Conservation (phyloP, 225 moss, liverwort and hornwort genomes). For the Takakia lepidozioides region DNA sequence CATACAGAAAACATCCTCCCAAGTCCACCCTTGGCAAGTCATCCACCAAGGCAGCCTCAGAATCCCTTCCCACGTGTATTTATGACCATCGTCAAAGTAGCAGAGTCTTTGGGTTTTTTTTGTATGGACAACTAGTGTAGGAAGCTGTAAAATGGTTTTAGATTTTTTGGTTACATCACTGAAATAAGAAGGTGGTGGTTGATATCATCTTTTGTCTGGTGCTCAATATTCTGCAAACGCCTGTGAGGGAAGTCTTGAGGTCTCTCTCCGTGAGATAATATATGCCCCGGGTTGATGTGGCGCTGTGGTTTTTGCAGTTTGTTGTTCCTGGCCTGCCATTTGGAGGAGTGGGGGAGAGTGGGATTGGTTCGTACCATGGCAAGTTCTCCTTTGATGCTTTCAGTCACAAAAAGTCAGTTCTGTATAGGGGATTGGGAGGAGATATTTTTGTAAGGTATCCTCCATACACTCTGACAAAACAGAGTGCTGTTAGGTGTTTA, state of each 20-base stretch:
- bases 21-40: no score
- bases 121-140: not conserved
- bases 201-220: not conserved
- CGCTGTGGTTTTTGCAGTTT: constrained; percentile 27
- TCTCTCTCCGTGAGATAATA: no score
- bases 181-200: no score
- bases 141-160: not conserved
- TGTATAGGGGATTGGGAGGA: constrained; percentile 31
- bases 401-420: constrained; percentile 65
- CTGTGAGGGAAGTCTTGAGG: no score
- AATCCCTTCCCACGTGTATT: no score
- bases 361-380: constrained; percentile 77
- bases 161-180: no score
- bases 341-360: constrained; percentile 94
- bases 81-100: no score
- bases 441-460: constrained; percentile 56
- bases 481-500: constrained; percentile 25
- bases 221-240: not conserved
- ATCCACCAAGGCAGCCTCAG: no score
- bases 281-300: not conserved
- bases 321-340: constrained; percentile 43
- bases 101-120: no score
- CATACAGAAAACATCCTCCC: not conserved
- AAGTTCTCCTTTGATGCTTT: constrained; percentile 69
- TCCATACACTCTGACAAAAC: constrained; percentile 47